Percentiles rank a stretch among this genome's conserved stretches.
These are phyloP conservation scores for Quercus gilva DNA, from an alignment of 306 rosid species.

Conservation along the genomic window DNA sequence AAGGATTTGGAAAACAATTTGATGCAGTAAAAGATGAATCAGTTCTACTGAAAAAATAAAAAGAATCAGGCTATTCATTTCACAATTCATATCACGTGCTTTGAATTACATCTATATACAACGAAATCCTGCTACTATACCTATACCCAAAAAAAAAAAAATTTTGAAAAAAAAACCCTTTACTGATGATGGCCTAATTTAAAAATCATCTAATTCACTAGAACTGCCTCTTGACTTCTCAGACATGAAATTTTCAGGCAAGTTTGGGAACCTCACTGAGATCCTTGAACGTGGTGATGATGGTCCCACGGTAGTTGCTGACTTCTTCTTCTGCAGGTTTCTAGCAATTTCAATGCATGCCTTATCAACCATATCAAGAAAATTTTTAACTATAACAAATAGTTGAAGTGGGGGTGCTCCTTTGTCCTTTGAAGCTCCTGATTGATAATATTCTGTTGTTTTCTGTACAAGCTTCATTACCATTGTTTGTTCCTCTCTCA, in stretches of 20 bases:
- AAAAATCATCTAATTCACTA: slow-evolving; percentile 38
- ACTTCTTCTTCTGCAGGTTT: slow-evolving; percentile 58
- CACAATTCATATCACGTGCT: not conserved
- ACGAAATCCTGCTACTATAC: not conserved
- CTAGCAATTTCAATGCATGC: slow-evolving; percentile 78
- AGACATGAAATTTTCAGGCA: slow-evolving; percentile 49
- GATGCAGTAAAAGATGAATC: not conserved
- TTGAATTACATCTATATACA: not conserved
- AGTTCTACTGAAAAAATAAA: too few relatives aligned
- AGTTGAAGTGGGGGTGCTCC: slow-evolving; percentile 61
- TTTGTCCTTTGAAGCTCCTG: slow-evolving; percentile 58
- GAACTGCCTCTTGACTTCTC: slow-evolving; percentile 33
- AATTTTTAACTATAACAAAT: slow-evolving; percentile 78
- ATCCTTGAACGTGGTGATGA: slow-evolving; percentile 27
- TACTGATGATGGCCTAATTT: not conserved
- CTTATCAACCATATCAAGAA: slow-evolving; percentile 82
- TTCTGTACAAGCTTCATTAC: slow-evolving; percentile 61
- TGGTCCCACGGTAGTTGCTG: slow-evolving; percentile 23
- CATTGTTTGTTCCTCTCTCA: slow-evolving; percentile 50
- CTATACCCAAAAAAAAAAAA: not conserved
- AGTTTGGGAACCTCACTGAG: slow-evolving; percentile 36
- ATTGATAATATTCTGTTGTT: slow-evolving; percentile 73
- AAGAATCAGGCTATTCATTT: not conserved
- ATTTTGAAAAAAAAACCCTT: not conserved
- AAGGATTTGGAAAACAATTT: not conserved